Evolutionary conservation across 2,329 filamentous ascomycete genomes (phyloP).

Genomic region (Spiromastix sp.): DNA sequence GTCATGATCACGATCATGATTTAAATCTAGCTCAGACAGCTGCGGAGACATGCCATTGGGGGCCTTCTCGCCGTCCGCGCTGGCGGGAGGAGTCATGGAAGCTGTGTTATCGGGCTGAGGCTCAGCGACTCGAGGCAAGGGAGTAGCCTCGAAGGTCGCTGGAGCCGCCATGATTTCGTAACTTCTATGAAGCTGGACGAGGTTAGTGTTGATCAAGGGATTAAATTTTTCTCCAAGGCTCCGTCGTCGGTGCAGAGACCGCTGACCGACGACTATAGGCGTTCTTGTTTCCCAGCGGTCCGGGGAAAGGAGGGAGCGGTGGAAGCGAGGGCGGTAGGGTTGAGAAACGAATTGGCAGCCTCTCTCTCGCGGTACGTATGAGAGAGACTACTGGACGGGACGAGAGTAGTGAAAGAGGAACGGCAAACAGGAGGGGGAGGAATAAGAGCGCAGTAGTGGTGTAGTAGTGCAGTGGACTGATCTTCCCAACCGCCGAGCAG

Average conservation of each 20-base stretch:
- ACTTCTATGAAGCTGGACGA: too few species aligned
- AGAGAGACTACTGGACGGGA: too few species aligned
- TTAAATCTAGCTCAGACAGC: conserved; percentile 32
- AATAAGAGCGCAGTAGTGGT: neutral
- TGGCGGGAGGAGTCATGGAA: conserved; percentile 34
- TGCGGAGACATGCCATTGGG: conserved; percentile 30
- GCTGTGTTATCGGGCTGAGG: conserved; percentile 14
- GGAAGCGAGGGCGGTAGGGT: conserved; percentile 8
- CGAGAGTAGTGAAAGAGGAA: conserved; percentile 1
- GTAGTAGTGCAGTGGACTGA: neutral
- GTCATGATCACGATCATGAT: conserved; percentile 14
- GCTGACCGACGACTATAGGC: conserved; percentile 35
- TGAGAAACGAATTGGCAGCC: neutral
- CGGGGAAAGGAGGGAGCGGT: conserved; percentile 16
- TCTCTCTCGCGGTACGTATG: neutral
- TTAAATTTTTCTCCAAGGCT: conserved; percentile 12
- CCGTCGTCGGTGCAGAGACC: conserved; percentile 31
- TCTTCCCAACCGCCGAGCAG: neutral
- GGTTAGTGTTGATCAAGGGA: neutral
- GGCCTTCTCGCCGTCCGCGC: conserved; percentile 34
- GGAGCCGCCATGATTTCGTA: conserved; percentile 20
- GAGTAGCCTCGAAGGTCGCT: conserved; percentile 5
- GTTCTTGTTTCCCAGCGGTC: conserved; percentile 35
- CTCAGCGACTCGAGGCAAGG: neutral
- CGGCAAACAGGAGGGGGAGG: neutral